Base-by-base conservation (phyloP, 371 early-diverging fungal species). In the Syncephalis plumigaleata region DNA sequence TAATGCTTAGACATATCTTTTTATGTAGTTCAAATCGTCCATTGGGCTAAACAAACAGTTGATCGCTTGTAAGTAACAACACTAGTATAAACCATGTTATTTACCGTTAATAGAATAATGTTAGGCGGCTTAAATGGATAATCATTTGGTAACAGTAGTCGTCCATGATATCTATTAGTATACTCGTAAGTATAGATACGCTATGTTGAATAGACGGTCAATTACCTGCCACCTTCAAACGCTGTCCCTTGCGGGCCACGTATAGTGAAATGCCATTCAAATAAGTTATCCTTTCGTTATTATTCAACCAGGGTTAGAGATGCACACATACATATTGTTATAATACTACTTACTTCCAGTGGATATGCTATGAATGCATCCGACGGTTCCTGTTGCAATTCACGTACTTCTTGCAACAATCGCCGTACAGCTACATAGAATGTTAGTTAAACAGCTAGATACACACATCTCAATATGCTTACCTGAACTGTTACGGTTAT, bases 91-190 rank as follows among this genome's bases (percentile, higher is more conserved):
- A n/a, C n/a, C n/a, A n/a, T 4, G 11, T 15, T 21, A 22, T 2
- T 36, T 70, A 75, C 86, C 3, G 92, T 92, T 45, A 89, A 58
- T 58, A 94, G 83, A 54, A 86, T 75, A 36, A 94, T 70, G 46
- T 81, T 77, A 15, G 95, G 93, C 9, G 95, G 95, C 54, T 84
- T 86, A 58, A 91, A 90, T 13, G 96, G 96, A 52, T 93, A 95
- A 51, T 95, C 91, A 17, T 70, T 63, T 9, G 94, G 88, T 20
- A 88, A 58, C 3, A 84, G 49, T 36, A 87, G 73, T 17, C 79
- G 67, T 0, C 85, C 85, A 62, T 85, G 86, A 55, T 85, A 81
- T 51, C 72, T 71, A 38, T 22, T 24, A 26, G 31, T 24, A 18
- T 27, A 49, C 16, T 38, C 21, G 17, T 11, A 44, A 31, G 11